These are phyloP conservation scores for Schoenoplectus tabernaemontani DNA, from an alignment of 202 grass and related monocot genomes.

Conservation along the genomic window DNA sequence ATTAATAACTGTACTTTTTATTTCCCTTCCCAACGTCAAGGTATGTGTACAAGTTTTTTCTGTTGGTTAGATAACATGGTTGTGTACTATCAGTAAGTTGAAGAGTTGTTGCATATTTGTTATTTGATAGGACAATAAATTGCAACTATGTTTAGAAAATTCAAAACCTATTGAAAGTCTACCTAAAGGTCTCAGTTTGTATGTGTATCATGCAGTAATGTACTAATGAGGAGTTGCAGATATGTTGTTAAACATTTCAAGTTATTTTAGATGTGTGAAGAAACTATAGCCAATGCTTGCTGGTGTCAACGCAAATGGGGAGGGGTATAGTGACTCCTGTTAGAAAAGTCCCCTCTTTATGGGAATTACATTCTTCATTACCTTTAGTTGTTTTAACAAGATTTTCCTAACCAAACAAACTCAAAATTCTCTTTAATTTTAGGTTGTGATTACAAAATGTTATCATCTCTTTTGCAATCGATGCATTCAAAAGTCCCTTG, in stretches of 20 bases:
- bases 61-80: background rate
- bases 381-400: background rate
- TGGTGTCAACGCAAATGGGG: background rate
- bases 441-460: slow-evolving; percentile 91
- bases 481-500: slow-evolving; percentile 58
- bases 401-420: background rate
- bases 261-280: background rate
- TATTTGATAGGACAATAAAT: too few species aligned
- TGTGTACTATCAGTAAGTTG: too few species aligned
- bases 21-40: background rate
- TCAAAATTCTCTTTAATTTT: slow-evolving; percentile 17
- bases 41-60: background rate
- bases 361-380: background rate
- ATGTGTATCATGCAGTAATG: background rate
- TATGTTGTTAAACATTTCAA: background rate
- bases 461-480: slow-evolving; percentile 89
- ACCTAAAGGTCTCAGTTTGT: background rate
- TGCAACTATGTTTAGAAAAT: too few species aligned
- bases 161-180: background rate
- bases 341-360: background rate
- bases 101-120: background rate
- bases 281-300: background rate
- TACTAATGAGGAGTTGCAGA: background rate
- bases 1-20: background rate
- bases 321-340: background rate